These are phyloP conservation scores for Cadophora malorum DNA, from an alignment of 2,329 filamentous ascomycete species.

Conservation along the genomic window DNA sequence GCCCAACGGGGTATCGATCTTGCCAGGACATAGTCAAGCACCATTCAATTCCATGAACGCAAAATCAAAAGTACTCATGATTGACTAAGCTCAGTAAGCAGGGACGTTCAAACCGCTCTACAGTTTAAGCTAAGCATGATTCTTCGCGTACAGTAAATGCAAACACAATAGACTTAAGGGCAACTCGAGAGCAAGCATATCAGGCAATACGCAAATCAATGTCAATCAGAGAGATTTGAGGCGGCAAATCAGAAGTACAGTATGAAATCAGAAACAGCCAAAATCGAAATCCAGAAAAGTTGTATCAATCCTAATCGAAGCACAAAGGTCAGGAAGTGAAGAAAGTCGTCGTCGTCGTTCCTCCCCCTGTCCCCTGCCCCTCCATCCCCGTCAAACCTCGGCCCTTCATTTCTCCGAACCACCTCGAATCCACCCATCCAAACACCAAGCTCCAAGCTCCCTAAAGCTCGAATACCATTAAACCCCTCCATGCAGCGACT, in stretches of 20 bases:
- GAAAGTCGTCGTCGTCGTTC: no score
- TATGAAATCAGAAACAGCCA: neutral
- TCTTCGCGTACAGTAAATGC: neutral
- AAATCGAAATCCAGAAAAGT: no score
- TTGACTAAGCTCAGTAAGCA: no score
- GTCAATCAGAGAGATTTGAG: neutral
- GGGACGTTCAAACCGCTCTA: no score
- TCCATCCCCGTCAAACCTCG: neutral
- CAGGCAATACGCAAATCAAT: neutral
- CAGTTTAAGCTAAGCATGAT: no score
- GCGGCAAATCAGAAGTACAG: neutral
- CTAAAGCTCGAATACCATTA: conserved; percentile 5
- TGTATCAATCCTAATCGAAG: no score
- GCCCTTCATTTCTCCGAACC: conserved; percentile 14
- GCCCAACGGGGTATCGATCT: no score
- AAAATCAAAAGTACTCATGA: no score
- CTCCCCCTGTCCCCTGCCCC: no score
- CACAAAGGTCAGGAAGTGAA: neutral
- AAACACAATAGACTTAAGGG: neutral
- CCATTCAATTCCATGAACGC: no score
- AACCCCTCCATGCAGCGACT: neutral
- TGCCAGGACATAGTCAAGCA: neutral
- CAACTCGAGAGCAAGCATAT: neutral
- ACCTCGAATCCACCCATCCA: conserved; percentile 7
- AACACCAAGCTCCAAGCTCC: conserved; percentile 6